Evolutionary conservation across 2,329 filamentous ascomycete species (phyloP).

Genomic region (Xylariales sp.): DNA sequence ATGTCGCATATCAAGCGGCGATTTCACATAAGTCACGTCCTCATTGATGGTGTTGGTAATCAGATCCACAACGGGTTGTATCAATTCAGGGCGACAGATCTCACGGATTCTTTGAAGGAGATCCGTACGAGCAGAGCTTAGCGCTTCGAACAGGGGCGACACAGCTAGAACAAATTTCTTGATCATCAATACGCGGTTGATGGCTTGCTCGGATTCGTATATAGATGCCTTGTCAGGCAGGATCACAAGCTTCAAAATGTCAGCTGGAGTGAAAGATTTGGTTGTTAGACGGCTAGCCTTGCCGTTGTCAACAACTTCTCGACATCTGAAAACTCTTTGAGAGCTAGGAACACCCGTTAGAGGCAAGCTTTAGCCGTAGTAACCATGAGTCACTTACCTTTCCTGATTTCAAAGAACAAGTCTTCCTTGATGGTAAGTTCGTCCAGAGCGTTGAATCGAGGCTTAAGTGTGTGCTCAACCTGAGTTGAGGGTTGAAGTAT

Average conservation of each 20-base stretch:
- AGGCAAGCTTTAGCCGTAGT: neutral
- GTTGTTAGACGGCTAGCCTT: neutral
- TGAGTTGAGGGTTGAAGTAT: conserved; percentile 83
- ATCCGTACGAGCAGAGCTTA: conserved; percentile 58
- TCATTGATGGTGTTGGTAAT: conserved; percentile 73
- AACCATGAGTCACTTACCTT: conserved; percentile 43
- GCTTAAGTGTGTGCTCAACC: conserved; percentile 57
- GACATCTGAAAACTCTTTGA: conserved; percentile 72
- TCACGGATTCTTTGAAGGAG: conserved; percentile 65
- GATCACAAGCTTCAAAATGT: conserved; percentile 62
- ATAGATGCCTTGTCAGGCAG: conserved; percentile 63
- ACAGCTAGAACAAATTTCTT: conserved; percentile 75
- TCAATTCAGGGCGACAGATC: conserved; percentile 61
- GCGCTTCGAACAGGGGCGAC: conserved; percentile 60
- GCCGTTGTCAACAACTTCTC: conserved; percentile 77
- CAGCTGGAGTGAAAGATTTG: conserved; percentile 11
- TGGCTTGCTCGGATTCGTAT: conserved; percentile 68
- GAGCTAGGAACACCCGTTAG: conserved; percentile 40
- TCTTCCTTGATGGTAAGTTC: conserved; percentile 79
- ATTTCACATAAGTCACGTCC: conserved; percentile 72
- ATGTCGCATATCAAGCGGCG: conserved; percentile 80
- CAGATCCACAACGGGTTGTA: conserved; percentile 54
- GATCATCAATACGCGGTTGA: conserved; percentile 82
- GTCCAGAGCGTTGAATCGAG: conserved; percentile 76
- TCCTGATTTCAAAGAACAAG: conserved; percentile 73